Percentiles rank a stretch among this genome's conserved stretches.
Conservation (phyloP, 495 filamentous ascomycete species). For the Pseudevernia furfuracea region DNA sequence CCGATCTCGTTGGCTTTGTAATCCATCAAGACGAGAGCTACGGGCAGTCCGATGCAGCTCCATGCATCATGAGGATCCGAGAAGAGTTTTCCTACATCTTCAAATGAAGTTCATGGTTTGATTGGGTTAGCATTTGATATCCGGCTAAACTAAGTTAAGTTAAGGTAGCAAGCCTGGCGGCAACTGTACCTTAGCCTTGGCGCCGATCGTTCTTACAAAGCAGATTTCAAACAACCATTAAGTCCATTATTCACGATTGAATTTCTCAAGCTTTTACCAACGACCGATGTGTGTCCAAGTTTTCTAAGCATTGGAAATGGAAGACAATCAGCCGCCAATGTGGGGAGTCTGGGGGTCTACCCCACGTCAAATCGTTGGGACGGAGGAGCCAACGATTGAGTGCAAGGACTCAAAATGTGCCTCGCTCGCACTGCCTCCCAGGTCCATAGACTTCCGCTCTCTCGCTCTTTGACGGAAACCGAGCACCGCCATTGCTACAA, state of each 20-base stretch:
- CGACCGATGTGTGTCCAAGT: neutral
- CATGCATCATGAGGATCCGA: neutral
- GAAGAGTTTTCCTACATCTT: neutral
- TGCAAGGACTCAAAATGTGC: neutral
- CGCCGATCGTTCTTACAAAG: neutral
- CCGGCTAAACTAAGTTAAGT: neutral
- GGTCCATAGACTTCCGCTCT: neutral
- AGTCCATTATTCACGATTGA: no score
- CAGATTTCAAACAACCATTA: neutral
- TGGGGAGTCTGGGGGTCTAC: neutral
- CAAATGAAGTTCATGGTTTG: neutral
- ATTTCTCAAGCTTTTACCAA: neutral
- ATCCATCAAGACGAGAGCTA: neutral
- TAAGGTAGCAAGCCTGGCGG: neutral
- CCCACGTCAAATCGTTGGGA: neutral
- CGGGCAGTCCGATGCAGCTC: neutral
- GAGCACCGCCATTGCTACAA: neutral
- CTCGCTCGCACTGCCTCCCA: neutral
- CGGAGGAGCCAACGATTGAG: neutral
- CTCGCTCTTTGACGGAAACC: neutral
- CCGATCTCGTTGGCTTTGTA: neutral
- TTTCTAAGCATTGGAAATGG: neutral
- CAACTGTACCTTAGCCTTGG: neutral
- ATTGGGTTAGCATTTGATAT: slow-evolving; percentile 1
- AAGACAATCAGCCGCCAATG: neutral